These are phyloP conservation scores for Diaporthe capsici DNA, from an alignment of 2,329 filamentous ascomycete species.

Conservation along the genomic window DNA sequence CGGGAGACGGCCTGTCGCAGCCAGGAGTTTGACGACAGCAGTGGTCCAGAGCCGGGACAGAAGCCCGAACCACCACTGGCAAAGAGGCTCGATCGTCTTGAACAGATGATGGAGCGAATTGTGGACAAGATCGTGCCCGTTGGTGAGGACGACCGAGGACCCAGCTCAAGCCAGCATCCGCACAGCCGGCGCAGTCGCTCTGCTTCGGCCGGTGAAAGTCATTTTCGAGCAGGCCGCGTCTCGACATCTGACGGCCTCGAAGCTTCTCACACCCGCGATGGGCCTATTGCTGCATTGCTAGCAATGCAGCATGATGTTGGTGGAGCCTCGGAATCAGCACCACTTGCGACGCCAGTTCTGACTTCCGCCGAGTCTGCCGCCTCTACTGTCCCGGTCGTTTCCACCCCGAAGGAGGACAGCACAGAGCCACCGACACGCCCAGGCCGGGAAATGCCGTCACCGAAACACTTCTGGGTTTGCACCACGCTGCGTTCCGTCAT, in stretches of 20 bases:
- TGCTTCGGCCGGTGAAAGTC: background rate
- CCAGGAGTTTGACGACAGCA: constrained; percentile 60
- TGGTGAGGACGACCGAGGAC: background rate
- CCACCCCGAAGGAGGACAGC: constrained; percentile 4
- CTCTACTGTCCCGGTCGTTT: constrained; percentile 8
- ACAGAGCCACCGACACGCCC: constrained; percentile 6
- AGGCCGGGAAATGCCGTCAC: constrained; percentile 41
- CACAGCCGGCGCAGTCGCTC: constrained; percentile 44
- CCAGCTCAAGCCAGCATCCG: constrained; percentile 12
- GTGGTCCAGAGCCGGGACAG: constrained; percentile 43
- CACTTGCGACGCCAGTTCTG: constrained; percentile 42
- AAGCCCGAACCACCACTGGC: constrained; percentile 56
- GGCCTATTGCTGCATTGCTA: constrained; percentile 49
- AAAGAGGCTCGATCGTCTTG: constrained; percentile 61
- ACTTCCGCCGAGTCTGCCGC: constrained; percentile 42
- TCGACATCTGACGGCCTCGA: constrained; percentile 48
- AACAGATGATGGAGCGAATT: constrained; percentile 61
- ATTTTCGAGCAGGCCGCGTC: constrained; percentile 46
- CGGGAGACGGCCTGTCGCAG: constrained; percentile 59
- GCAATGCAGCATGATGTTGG: constrained; percentile 44
- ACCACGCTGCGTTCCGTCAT: constrained; percentile 51
- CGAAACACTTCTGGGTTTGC: constrained; percentile 52
- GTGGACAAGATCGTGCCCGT: constrained; percentile 55
- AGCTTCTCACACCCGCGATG: constrained; percentile 48
- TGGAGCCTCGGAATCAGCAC: constrained; percentile 39